phyloP scores from a whole-genome alignment of 768 basidiomycete species.

The Trametes maxima region DNA sequence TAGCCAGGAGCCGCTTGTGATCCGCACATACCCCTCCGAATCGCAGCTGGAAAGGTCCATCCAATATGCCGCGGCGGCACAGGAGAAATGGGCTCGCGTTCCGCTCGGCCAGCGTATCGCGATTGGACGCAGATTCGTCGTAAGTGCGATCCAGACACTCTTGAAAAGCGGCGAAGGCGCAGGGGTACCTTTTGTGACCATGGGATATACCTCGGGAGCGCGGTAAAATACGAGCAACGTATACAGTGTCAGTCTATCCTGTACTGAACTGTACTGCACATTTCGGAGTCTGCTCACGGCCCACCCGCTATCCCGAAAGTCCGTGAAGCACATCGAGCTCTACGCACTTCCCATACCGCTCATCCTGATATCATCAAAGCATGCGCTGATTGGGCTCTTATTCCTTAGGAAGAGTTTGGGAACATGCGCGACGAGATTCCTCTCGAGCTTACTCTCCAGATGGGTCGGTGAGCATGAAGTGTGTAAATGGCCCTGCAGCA shows the following conservation, averaged over 20 bases:
- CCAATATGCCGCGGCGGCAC: slow-evolving; percentile 59
- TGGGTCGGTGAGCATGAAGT: slow-evolving; percentile 72
- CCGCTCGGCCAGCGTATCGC: slow-evolving; percentile 64
- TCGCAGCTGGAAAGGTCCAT: slow-evolving; percentile 65
- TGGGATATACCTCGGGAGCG: too few species aligned
- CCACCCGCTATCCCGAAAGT: too few species aligned
- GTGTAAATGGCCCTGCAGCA: too few species aligned
- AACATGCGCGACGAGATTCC: slow-evolving; percentile 62
- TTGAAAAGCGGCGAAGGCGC: not conserved
- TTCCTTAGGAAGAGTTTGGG: slow-evolving; percentile 45
- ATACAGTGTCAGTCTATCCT: too few species aligned
- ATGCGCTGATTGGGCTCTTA: too few species aligned
- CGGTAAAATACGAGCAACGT: too few species aligned
- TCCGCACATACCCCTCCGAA: slow-evolving; percentile 63
- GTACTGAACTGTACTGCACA: too few species aligned
- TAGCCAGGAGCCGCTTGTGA: slow-evolving; percentile 68
- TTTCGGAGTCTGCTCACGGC: too few species aligned
- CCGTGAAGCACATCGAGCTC: too few species aligned
- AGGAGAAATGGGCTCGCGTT: slow-evolving; percentile 70
- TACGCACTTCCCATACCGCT: too few species aligned
- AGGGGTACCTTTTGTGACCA: too few species aligned
- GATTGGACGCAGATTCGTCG: slow-evolving; percentile 73
- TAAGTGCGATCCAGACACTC: slow-evolving; percentile 42
- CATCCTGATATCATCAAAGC: too few species aligned
- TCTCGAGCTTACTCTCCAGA: slow-evolving; percentile 80